phyloP scores from a whole-genome alignment of 768 basidiomycete species.

The Termitomyces sp. region DNA sequence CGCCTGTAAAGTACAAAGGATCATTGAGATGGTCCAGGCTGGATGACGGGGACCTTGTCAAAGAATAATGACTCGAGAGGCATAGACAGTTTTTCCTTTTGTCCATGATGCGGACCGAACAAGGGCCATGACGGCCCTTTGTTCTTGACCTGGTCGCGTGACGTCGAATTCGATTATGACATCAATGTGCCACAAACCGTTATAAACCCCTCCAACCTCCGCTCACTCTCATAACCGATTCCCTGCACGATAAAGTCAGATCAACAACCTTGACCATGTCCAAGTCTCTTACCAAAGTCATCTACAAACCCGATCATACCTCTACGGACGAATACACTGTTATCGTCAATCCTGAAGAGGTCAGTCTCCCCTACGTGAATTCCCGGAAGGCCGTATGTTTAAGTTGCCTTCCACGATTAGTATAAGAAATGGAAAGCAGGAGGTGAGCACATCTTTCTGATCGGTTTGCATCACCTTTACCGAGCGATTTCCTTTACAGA shows the following conservation, averaged over 20 bases:
- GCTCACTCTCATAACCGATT: background rate
- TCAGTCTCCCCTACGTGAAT: conserved; percentile 24
- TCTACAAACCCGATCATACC: conserved; percentile 75
- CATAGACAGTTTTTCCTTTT: background rate
- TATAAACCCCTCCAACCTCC: conserved; percentile 12
- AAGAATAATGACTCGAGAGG: background rate
- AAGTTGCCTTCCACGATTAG: conserved; percentile 28
- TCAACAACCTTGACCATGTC: conserved; percentile 26
- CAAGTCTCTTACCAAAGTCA: conserved; percentile 56
- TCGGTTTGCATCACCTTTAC: conserved; percentile 15
- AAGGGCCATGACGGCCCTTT: conserved; percentile 5
- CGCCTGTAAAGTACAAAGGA: background rate
- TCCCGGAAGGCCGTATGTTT: conserved; percentile 9
- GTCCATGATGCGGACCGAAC: background rate
- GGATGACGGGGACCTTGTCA: conserved; percentile 1
- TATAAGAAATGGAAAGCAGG: conserved; percentile 76
- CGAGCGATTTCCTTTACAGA: conserved; percentile 35
- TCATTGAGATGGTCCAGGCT: conserved; percentile 11
- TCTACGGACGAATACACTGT: conserved; percentile 69
- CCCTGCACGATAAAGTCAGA: conserved; percentile 10
- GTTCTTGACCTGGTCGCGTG: conserved; percentile 22
- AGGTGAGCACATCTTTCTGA: conserved; percentile 41
- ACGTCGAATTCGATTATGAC: conserved; percentile 20
- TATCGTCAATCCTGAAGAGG: conserved; percentile 63
- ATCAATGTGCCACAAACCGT: conserved; percentile 14